Conservation (phyloP, 2,329 filamentous ascomycete species). For the Fusarium miscanthi region DNA sequence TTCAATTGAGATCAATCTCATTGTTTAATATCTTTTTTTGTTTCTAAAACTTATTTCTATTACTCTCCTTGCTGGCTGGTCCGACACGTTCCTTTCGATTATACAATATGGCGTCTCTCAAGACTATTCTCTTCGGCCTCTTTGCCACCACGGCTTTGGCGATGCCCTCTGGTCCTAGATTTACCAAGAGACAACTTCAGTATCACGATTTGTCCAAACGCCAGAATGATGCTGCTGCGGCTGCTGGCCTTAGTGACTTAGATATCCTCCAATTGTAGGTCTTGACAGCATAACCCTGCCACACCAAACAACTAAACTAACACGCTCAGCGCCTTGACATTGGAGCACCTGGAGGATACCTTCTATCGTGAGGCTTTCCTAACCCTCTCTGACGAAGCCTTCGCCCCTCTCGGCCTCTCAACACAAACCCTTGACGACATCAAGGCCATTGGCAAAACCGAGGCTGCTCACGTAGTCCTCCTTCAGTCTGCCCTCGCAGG, state of each 20-base stretch:
- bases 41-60: not conserved
- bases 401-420: constrained; percentile 61
- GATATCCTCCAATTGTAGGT: constrained; percentile 70
- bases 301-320: constrained; percentile 4
- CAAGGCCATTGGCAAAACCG: constrained; percentile 70
- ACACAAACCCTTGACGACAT: constrained; percentile 58
- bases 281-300: not conserved
- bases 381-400: constrained; percentile 73
- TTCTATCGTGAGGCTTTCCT: constrained; percentile 80
- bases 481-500: constrained; percentile 60
- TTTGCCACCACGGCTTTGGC: constrained; percentile 60
- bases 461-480: constrained; percentile 59
- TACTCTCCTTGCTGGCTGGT: constrained; percentile 38
- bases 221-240: constrained; percentile 61
- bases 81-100: constrained; percentile 27
- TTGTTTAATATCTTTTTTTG: constrained; percentile 18
- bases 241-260: constrained; percentile 61
- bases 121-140: constrained; percentile 57
- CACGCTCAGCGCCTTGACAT: constrained; percentile 66
- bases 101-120: constrained; percentile 52
- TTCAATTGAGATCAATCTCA: constrained; percentile 3
- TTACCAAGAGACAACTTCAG: constrained; percentile 57
- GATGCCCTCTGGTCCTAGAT: constrained; percentile 57
- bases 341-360: constrained; percentile 78
- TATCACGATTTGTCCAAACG: constrained; percentile 62